Percentiles rank a stretch among this genome's conserved stretches.
These are phyloP conservation scores for Staphylotrichum longicolle DNA, from an alignment of 495 filamentous ascomycete species.

Conservation along the genomic window DNA sequence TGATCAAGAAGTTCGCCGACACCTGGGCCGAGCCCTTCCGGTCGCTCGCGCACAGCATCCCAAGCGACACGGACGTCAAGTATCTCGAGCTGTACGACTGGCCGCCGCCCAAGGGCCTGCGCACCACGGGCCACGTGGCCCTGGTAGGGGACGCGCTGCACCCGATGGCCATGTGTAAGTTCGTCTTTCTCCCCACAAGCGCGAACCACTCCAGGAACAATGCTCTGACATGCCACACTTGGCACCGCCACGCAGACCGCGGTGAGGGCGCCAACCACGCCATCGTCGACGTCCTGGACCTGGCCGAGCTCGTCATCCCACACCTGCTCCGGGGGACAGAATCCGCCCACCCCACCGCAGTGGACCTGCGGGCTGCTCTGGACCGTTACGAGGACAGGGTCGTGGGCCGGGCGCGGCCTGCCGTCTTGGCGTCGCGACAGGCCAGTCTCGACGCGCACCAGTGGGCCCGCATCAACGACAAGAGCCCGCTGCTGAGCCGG, in stretches of 20 bases:
- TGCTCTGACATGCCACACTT: neutral
- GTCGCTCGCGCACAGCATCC: conserved; percentile 45
- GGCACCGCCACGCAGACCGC: conserved; percentile 31
- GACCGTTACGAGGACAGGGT: conserved; percentile 52
- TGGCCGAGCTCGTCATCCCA: conserved; percentile 26
- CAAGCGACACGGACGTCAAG: conserved; percentile 48
- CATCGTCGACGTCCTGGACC: conserved; percentile 40
- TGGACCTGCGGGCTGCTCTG: conserved; percentile 36
- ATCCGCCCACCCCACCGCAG: neutral
- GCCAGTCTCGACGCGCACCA: conserved; percentile 65
- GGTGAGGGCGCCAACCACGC: conserved; percentile 48
- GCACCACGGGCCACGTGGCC: conserved; percentile 42
- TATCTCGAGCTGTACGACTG: conserved; percentile 58
- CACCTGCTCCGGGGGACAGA: neutral
- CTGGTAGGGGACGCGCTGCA: conserved; percentile 62
- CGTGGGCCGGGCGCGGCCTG: conserved; percentile 48
- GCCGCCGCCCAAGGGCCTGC: conserved; percentile 37
- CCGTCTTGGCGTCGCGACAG: conserved; percentile 55
- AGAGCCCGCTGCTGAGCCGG: conserved; percentile 37
- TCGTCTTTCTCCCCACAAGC: neutral
- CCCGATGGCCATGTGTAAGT: conserved; percentile 61
- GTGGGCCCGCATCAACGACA: conserved; percentile 39
- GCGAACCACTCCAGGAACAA: neutral
- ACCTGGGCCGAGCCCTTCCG: conserved; percentile 59
- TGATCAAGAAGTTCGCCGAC: conserved; percentile 53